Base-by-base conservation (phyloP, 805 yeast species). In the Debaryomyces castellii region DNA sequence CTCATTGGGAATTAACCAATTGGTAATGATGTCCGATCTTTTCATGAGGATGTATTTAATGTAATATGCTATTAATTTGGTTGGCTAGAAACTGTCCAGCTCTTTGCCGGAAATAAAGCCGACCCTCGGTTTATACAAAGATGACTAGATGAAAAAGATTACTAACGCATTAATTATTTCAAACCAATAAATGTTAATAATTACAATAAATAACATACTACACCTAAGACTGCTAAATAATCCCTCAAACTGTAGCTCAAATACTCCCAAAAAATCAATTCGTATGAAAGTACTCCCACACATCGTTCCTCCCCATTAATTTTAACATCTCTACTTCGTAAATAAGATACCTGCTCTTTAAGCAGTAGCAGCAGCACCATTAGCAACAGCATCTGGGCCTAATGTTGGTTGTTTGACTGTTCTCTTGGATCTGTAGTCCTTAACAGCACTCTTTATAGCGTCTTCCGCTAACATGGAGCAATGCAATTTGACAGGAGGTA, bases 381-480 rank as follows among this genome's bases (percentile, higher is more conserved):
- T n/a, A 28, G 57, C 47, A 38, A 51, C 63, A n/a, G 82, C 80
- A 33, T 75, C 80, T 8, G 83, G 82, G 27, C 89, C 89, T 52
- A 83, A 71, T 43, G 88, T 83, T 40, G 87, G 77, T 60, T 69
- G 68, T 55, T 64, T 60, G 49, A 52, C 47, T 54, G 63, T 51
- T 69, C 96, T 82, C 84, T 94, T 94, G 42, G 89, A 69, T 69
- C 81, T 84, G 78, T 92, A 94, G 69, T 94, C 98, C 73, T 89
- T 90, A 57, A 94, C 90, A 11, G 99, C 99, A 43, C 91, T 84
- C 77, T 94, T 92, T 68, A 94, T 94, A 42, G 99, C 99, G 62
- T 94, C 99, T 69, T 94, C 99, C 14, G 99, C 99, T 60, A 94
- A 78, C 99, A 94, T 94, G 14, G 97, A 89, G 68, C 99, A 94